Evolutionary conservation across 345 rosid species (phyloP), one percentile per base, ranked within the genome.

Genomic region (Syzygium oleosum): DNA sequence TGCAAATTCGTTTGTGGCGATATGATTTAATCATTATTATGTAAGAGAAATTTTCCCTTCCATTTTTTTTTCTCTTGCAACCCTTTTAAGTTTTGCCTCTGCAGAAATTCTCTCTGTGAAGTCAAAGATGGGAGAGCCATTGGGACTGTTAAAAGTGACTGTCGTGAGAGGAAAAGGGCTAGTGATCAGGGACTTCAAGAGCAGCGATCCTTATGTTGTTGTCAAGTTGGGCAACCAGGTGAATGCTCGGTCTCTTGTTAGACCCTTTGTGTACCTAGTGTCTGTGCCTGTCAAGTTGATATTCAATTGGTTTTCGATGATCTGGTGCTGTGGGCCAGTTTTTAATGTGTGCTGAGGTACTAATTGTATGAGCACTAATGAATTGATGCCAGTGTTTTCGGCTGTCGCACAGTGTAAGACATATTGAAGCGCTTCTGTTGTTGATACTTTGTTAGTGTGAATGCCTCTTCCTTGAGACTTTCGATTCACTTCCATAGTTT

Each of bases 151-250:
- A 65, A 95, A 94, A 91, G 97, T 98, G 86, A 93, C 92, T 31
- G 95, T 98, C 85, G 92, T 95, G 58, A 96, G 90, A 90, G 99
- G 99, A 41, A 98, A 93, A 91, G 92, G 91, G 53, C 90, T 98
- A 87, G 99, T 87, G 52, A 95, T 98, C 86, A 92, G 99, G 88
- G 99, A 98, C 91, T 98, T 98, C 93, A 98, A 93, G 91, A 95
- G 93, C 88, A 98, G 99, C 88, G 99, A 98, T 94, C 99, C 99
- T 87, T 98, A 98, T 89, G 99, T 96, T 79, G 92, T 98, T 25
- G 88, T 95, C 93, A 98, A 96, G 93, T 91, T 98, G 68, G 98
- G 95, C 54, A 93, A 89, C 91, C 97, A 98, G 96, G 99, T 94
- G 80, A 88, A 58, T 86, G 73, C 34, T 43, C 6, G 52, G 21